Evolutionary conservation across 2,329 filamentous ascomycete genomes (phyloP), one percentile per base, ranked within the genome.

Genomic region (Calycina herbarum): DNA sequence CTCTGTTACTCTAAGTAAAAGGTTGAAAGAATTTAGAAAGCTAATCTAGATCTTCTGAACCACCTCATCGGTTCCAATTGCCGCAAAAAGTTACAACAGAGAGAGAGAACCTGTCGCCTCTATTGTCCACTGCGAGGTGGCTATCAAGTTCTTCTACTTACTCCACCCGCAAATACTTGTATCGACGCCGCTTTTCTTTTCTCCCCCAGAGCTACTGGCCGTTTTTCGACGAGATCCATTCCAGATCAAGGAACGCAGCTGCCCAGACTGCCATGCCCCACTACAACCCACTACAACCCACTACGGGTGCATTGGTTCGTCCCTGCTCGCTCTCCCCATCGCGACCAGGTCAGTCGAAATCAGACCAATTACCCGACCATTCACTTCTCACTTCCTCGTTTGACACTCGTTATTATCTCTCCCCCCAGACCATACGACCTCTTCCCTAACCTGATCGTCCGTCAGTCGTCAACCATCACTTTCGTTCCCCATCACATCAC

Each of bases 401-500:
- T 51, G 45, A 24, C 45, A 4, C 45, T 51, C 45, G 45, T 51
- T 45, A 24, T 20, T 51, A 8, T 40, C 38, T 5, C 38, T 15
- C 38, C 13, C 13, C 38, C 38, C 13, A 5, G 38, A 5, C 13
- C 13, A 40, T 40, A 40, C 48, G 24, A 54, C 20, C 48, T 54
- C 48, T 13, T 54, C 20, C 24, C n/a, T 54, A 13, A 13, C 48
- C 48, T 27, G 48, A 54, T 54, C 48, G 24, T 27, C 48, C 27
- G 27, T 29, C 27, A 29, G 38, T n/a, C 56, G 29, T 58, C 56
- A 38, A 58, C 29, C 56, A 58, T 58, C 56, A 58, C 56, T 33
- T 38, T 58, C 56, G 56, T 58, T 58, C n/a, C 29, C 3, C n/a
- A 54, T 54, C 48, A 54, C 48, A 54, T 54, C 48, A 54, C 48